Percentiles rank a stretch among this genome's conserved stretches.
These are phyloP conservation scores for Cercophora newfieldiana DNA, from an alignment of 495 filamentous ascomycete genomes.

Conservation along the genomic window DNA sequence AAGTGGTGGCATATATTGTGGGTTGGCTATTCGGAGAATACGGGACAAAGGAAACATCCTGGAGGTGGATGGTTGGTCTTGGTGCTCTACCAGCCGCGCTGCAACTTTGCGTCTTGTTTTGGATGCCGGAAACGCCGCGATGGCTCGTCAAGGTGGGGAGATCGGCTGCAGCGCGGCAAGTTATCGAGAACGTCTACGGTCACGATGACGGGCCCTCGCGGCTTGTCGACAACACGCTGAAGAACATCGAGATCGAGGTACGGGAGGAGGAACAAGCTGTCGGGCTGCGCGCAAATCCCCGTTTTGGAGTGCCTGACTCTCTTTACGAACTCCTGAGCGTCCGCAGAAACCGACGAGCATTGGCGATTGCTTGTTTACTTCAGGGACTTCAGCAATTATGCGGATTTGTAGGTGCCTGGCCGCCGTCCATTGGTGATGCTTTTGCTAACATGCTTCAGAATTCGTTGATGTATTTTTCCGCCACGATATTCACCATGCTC, in stretches of 20 bases:
- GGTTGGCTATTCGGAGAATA: conserved; percentile 65
- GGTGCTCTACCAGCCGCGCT: conserved; percentile 74
- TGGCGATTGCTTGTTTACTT: conserved; percentile 81
- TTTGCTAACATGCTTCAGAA: conserved; percentile 52
- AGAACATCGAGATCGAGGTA: conserved; percentile 68
- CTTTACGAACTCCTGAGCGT: conserved; percentile 58
- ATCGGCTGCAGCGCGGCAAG: conserved; percentile 56
- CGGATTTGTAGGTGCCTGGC: conserved; percentile 66
- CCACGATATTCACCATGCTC: conserved; percentile 80
- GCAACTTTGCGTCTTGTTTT: conserved; percentile 63
- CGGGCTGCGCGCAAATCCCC: conserved; percentile 32
- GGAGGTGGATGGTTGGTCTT: conserved; percentile 89
- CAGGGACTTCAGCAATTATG: conserved; percentile 89
- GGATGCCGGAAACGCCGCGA: conserved; percentile 82
- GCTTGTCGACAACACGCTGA: conserved; percentile 58
- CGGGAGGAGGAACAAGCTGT: conserved; percentile 60
- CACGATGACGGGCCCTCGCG: conserved; percentile 43
- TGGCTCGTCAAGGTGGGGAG: conserved; percentile 75
- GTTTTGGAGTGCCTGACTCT: conserved; percentile 40
- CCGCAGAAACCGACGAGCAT: conserved; percentile 70
- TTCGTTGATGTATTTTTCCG: conserved; percentile 93
- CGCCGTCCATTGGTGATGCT: not conserved
- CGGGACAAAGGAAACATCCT: conserved; percentile 56
- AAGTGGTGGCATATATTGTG: conserved; percentile 80
- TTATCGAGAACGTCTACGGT: conserved; percentile 67